These are phyloP conservation scores for Ceratocystiopsis sp. DNA, from an alignment of 2,329 filamentous ascomycete species.

Conservation along the genomic window DNA sequence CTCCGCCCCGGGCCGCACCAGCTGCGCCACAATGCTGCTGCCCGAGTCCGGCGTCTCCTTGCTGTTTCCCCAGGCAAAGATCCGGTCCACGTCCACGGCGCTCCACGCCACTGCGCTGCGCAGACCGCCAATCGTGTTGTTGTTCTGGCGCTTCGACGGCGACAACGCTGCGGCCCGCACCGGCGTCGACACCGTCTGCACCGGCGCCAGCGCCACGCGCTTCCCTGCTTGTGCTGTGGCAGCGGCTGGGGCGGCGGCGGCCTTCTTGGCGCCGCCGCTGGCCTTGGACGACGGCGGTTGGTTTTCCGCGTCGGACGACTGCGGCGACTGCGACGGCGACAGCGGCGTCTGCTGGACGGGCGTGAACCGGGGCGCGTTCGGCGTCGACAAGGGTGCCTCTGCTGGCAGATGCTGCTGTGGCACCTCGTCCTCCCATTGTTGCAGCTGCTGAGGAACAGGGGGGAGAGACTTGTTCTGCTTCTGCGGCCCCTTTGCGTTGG, in stretches of 20 bases:
- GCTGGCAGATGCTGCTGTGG: slow-evolving; percentile 3
- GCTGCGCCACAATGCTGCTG: slow-evolving; percentile 18
- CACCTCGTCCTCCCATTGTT: slow-evolving; percentile 1
- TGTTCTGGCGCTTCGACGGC: slow-evolving; percentile 40
- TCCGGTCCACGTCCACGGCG: slow-evolving; percentile 55
- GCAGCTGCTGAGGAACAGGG: slow-evolving; percentile 5
- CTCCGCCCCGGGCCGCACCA: slow-evolving; percentile 37
- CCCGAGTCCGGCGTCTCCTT: slow-evolving; percentile 9
- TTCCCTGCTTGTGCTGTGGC: no score
- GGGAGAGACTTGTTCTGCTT: slow-evolving; percentile 16
- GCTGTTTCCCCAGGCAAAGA: slow-evolving; percentile 33
- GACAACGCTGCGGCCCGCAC: slow-evolving; percentile 26
- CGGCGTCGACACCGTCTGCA: slow-evolving; percentile 25
- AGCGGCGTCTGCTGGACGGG: slow-evolving; percentile 20
- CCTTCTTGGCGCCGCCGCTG: slow-evolving; percentile 22
- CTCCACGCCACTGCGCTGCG: slow-evolving; percentile 50
- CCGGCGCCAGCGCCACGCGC: slow-evolving; percentile 27
- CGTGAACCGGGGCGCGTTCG: no score
- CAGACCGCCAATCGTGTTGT: slow-evolving; percentile 28
- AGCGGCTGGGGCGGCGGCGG: no score
- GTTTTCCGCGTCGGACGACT: slow-evolving; percentile 69
- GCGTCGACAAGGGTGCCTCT: background rate
- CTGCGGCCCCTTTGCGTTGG: slow-evolving; percentile 1
- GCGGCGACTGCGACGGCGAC: slow-evolving; percentile 50
- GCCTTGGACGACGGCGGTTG: slow-evolving; percentile 48